phyloP scores from a whole-genome alignment of 2,329 filamentous ascomycete genomes.

The Ophiosphaerella herpotricha region DNA sequence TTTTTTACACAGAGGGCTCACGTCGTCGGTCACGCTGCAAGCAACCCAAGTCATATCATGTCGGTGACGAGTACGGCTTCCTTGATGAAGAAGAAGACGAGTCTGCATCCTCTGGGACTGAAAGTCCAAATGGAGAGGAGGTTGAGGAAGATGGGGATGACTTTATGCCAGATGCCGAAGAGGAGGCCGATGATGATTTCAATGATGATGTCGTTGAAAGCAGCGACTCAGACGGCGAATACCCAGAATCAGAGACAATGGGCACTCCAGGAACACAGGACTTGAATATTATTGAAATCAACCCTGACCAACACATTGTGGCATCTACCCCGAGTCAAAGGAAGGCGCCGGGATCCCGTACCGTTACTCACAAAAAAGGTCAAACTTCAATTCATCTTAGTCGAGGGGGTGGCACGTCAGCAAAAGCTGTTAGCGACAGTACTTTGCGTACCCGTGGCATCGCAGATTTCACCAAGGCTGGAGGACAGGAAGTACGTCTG shows the following conservation, averaged over 20 bases:
- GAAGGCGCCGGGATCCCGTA: not conserved
- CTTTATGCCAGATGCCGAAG: conserved; percentile 31
- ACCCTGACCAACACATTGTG: conserved; percentile 6
- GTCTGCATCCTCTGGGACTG: conserved; percentile 9
- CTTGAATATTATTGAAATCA: conserved; percentile 15
- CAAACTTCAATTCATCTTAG: conserved; percentile 1
- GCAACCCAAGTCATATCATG: conserved; percentile 21
- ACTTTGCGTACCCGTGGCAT: conserved; percentile 31
- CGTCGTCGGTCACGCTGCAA: conserved; percentile 28
- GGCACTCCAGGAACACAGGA: conserved; percentile 7
- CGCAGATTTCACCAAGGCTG: conserved; percentile 35
- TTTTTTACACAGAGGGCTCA: conserved; percentile 12
- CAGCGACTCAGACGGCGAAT: conserved; percentile 21
- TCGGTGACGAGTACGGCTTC: conserved; percentile 28
- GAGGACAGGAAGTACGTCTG: conserved; percentile 48
- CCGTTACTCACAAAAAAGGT: not conserved
- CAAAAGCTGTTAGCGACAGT: conserved; percentile 3
- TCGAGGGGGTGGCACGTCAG: conserved; percentile 1
- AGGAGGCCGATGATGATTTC: conserved; percentile 30
- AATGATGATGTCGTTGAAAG: conserved; percentile 37
- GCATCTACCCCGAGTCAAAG: conserved; percentile 5
- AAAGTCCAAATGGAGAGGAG: conserved; percentile 13
- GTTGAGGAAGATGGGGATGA: conserved; percentile 29
- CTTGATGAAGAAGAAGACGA: conserved; percentile 26
- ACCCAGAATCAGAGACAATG: not conserved